Evolutionary conservation across 306 rosid species (phyloP), one percentile per base, ranked within the genome.

Genomic region (Sophora flavescens): DNA sequence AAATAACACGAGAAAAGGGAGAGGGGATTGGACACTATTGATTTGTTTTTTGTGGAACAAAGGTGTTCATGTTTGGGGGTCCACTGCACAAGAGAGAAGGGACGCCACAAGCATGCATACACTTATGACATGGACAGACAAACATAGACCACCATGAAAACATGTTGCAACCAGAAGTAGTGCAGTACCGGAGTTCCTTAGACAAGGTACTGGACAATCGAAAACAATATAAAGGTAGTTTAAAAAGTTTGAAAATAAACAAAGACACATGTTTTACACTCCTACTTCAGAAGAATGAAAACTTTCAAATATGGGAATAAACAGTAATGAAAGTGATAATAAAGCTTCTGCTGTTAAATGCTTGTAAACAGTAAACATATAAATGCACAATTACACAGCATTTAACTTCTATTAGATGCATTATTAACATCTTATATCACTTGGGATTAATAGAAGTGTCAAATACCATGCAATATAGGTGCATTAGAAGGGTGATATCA

Each of bases 391-490:
- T 18, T 53, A 17, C 73, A 42, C 50, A 22, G 16, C 74, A 68
- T 74, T 61, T 44, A 45, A 60, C 73, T 58, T 59, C n/a, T n/a
- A 53, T 6, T n/a, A 17, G 3, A 52, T 13, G 56, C 56, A 77
- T 14, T 28, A 6, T 36, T 57, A 74, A 57, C 53, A 48, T 45
- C 38, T n/a, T 5, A 16, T 15, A 38, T 18, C 74, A 42, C 51
- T 30, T 45, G 39, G 52, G 63, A 71, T 16, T 45, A 11, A 80
- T 26, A 12, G 11, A 13, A 41, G 56, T 61, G 52, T 63, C 5
- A 66, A 65, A 60, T 7, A 68, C 61, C 39, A 60, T 7, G 62
- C 70, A 69, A 63, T 39, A 9, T n/a, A 75, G 63, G 44, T 36
- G 50, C 67, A 48, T 70, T 63, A 68, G 63, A 52, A 51, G 52